A percentile compares a stretch with the other conserved stretches of the same genome.
phyloP scores from a whole-genome alignment of 495 filamentous ascomycete genomes.

The Xylaria longipes region DNA sequence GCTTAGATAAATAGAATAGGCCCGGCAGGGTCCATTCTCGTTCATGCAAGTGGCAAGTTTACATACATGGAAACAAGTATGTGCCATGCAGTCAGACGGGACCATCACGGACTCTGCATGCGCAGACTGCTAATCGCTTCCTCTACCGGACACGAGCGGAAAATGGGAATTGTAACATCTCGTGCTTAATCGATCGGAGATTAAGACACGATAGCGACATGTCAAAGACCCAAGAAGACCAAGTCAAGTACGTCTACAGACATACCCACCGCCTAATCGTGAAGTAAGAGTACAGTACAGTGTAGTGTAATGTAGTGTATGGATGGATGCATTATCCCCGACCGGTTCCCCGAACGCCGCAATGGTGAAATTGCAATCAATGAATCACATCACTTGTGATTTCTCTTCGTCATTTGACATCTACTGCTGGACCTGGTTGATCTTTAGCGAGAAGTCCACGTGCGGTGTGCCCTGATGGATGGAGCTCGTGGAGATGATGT shows the following conservation, averaged over 20 bases:
- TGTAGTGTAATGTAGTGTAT: neutral
- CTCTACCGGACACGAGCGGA: neutral
- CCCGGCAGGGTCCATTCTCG: neutral
- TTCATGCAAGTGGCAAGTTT: neutral
- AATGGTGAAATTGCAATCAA: neutral
- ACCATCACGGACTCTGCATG: neutral
- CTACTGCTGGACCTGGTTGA: conserved; percentile 51
- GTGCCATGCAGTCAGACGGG: neutral
- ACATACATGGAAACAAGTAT: neutral
- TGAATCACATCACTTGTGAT: neutral
- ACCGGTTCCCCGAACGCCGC: neutral
- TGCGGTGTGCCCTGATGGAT: conserved; percentile 95
- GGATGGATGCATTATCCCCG: neutral
- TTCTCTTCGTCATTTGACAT: neutral
- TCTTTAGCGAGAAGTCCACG: conserved; percentile 96
- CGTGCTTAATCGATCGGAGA: neutral
- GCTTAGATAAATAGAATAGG: neutral
- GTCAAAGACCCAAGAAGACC: neutral
- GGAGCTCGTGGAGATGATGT: conserved; percentile 92
- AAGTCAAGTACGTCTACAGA: neutral
- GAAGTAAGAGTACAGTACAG: conserved; percentile 8
- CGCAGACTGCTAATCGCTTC: neutral
- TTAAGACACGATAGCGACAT: neutral
- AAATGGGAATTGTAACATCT: neutral
- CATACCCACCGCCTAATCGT: neutral